A percentile compares a stretch with the other conserved stretches of the same genome.
Evolutionary conservation across 495 filamentous ascomycete species (phyloP).

Genomic region (Penicillium salamii): DNA sequence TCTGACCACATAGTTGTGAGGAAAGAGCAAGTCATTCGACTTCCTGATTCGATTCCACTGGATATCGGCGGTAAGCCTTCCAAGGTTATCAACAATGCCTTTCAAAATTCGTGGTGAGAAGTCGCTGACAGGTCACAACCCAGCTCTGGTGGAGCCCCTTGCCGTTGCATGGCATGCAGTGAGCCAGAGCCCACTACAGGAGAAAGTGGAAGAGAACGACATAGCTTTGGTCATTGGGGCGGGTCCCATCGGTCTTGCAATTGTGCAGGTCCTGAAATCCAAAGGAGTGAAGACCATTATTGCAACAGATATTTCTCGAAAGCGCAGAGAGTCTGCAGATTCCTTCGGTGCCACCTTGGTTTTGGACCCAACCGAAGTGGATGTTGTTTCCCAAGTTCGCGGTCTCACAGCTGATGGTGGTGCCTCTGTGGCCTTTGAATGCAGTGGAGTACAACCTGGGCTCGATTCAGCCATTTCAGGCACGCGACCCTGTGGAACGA

Average conservation of each 20-base stretch:
- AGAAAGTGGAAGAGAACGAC: conserved; percentile 22
- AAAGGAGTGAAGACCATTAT: neutral
- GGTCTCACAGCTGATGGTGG: neutral
- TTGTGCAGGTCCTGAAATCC: neutral
- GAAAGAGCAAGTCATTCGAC: conserved; percentile 25
- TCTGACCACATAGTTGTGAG: conserved; percentile 26
- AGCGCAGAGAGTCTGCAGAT: conserved; percentile 12
- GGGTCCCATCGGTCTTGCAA: neutral
- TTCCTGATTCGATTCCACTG: conserved; percentile 18
- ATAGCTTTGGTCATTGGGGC: conserved; percentile 50
- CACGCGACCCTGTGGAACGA: conserved; percentile 20
- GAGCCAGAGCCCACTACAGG: conserved; percentile 26
- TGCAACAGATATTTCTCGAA: conserved; percentile 1
- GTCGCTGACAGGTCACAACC: too few relatives aligned
- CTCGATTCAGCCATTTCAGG: conserved; percentile 24
- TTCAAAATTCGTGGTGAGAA: too few relatives aligned
- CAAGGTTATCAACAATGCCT: too few relatives aligned
- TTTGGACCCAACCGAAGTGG: neutral
- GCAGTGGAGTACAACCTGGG: conserved; percentile 27
- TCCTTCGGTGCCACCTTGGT: conserved; percentile 18
- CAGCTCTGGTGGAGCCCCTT: conserved; percentile 55
- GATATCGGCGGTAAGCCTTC: conserved; percentile 19
- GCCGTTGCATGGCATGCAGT: conserved; percentile 63
- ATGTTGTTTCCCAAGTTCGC: conserved; percentile 18
- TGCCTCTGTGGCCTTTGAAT: conserved; percentile 23